These are phyloP conservation scores for Populus deltoides DNA, from an alignment of 345 rosid genomes.

Conservation along the genomic window DNA sequence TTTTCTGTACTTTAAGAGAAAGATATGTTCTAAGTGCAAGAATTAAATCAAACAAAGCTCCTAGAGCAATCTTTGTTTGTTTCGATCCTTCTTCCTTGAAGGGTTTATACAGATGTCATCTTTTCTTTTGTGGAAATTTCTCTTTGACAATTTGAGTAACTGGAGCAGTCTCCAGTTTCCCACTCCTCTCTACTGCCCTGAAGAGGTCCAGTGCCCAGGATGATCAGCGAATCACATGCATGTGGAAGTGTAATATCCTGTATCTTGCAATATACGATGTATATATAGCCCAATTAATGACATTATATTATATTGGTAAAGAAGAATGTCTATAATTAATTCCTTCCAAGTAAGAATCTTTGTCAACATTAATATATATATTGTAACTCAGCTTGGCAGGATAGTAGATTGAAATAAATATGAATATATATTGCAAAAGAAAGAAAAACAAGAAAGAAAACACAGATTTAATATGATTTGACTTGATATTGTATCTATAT, in stretches of 20 bases:
- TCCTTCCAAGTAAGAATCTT: slow-evolving; percentile 3
- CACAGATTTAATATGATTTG: too few relatives aligned
- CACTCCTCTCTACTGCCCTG: not conserved
- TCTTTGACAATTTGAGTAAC: not conserved
- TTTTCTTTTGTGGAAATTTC: not conserved
- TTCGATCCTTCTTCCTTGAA: not conserved
- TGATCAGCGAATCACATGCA: not conserved
- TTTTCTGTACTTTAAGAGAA: not conserved
- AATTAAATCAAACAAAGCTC: not conserved
- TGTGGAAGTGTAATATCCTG: not conserved
- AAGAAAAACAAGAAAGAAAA: too few relatives aligned
- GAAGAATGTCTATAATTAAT: not conserved
- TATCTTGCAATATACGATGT: too few relatives aligned
- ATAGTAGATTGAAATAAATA: not conserved
- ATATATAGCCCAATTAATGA: too few relatives aligned
- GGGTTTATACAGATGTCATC: not conserved
- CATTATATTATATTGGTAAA: too few relatives aligned
- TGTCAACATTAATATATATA: slow-evolving; percentile 14
- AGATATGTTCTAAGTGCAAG: not conserved
- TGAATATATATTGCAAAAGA: too few relatives aligned
- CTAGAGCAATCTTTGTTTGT: not conserved
- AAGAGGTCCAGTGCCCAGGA: not conserved
- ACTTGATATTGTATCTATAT: too few relatives aligned
- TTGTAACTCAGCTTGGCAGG: slow-evolving; percentile 5
- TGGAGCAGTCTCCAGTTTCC: not conserved